Percentiles rank a stretch among this genome's conserved stretches.
Evolutionary conservation across 192 early-diverging fungal genomes (phyloP).

Genomic region (Coemansia sp.): DNA sequence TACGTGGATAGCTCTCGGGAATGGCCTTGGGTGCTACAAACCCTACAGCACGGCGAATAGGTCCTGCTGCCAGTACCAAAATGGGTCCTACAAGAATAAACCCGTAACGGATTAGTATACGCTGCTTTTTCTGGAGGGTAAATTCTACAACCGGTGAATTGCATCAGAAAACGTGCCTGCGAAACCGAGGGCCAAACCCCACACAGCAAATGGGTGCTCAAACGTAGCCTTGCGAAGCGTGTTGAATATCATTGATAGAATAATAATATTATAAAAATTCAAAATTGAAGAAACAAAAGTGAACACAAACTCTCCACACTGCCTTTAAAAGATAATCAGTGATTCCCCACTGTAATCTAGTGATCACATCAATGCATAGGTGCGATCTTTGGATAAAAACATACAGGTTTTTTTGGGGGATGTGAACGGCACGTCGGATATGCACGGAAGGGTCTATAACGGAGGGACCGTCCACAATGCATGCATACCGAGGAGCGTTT

Average conservation of each 20-base stretch:
- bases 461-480: background rate
- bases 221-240: constrained; percentile 49
- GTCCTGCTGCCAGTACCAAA: constrained; percentile 40
- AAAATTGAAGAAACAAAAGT: background rate
- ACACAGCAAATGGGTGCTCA: constrained; percentile 48
- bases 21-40: constrained; percentile 32
- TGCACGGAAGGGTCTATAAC: constrained; percentile 1
- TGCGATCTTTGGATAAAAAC: background rate
- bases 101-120: background rate
- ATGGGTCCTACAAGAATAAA: constrained; percentile 35
- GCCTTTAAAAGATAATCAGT: background rate
- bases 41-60: constrained; percentile 33
- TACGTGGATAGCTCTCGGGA: constrained; percentile 50
- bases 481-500: background rate
- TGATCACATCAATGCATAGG: background rate
- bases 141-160: background rate
- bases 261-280: background rate
- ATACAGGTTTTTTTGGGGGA: background rate
- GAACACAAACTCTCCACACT: background rate
- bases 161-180: constrained; percentile 20
- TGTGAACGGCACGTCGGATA: background rate
- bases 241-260: constrained; percentile 33
- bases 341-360: background rate
- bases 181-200: constrained; percentile 53
- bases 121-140: background rate